Evolutionary conservation across 1,284 basidiomycete genomes (phyloP), one percentile per base, ranked within the genome.

Genomic region (Naganishia liquefaciens): DNA sequence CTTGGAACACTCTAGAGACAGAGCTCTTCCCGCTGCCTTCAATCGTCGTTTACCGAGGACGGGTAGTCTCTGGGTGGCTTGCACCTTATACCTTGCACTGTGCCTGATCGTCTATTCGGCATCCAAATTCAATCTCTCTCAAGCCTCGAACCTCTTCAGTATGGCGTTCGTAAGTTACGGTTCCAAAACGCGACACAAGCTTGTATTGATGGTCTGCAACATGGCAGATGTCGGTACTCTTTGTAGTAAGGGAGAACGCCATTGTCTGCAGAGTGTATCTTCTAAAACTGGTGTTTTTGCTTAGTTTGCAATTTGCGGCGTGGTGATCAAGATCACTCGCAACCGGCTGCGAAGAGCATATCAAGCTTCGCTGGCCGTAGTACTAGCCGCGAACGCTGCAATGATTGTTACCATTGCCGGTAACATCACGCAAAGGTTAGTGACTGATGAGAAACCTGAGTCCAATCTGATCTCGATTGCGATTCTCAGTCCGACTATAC

Each of bases 91-190:
- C 43, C 67, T 74, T 0, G 58, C 50, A 3, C 58, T 75, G 1
- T 71, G 70, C 27, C 10, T 76, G 39, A 52, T 73, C 23, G 70
- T 77, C 44, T 76, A 74, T 50, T 72, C 72, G 0, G 70, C 70
- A 0, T 69, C 71, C 23, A 67, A 68, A 4, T 71, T 73, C 54
- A 70, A 62, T 46, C 68, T 75, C 47, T 9, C 49, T 7, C 64
- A 65, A 11, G 54, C 72, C 2, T 69, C 66, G 4, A 70, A 75
- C 62, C 69, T 75, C 55, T 73, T 67, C 54, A 68, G 68, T 11
- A 63, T 70, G 58, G 57, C 62, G 23, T 69, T 64, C 39, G 66
- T 65, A 19, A 65, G 64, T 58, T n/a, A n/a, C n/a, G n/a, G n/a
- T n/a, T n/a, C n/a, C n/a, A n/a, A n/a, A n/a, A n/a, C n/a, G n/a